These are phyloP conservation scores for Pseudonitzschia delicatissima DNA, from an alignment of 108 stramenopile genomes.

Conservation along the genomic window DNA sequence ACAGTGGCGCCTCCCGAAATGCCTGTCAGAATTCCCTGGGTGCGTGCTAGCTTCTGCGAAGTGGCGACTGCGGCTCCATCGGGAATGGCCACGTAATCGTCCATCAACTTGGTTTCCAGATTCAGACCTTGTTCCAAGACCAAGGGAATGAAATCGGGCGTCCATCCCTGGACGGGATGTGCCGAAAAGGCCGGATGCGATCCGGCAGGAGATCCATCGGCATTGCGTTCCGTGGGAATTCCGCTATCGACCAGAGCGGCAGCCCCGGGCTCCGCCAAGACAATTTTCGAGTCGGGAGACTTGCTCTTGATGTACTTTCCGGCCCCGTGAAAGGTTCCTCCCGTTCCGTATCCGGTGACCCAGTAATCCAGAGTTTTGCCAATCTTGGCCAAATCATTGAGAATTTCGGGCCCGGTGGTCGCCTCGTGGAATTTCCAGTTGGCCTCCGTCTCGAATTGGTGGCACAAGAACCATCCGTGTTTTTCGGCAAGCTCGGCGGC, in stretches of 20 bases:
- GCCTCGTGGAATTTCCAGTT: slow-evolving; percentile 73
- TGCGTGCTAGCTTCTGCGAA: slow-evolving; percentile 58
- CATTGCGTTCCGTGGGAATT: slow-evolving; percentile 72
- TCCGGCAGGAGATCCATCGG: slow-evolving; percentile 18
- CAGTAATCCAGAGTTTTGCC: slow-evolving; percentile 61
- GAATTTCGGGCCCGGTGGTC: slow-evolving; percentile 82
- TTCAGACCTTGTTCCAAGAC: slow-evolving; percentile 53
- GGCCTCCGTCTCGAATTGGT: slow-evolving; percentile 76
- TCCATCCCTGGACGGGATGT: slow-evolving; percentile 60
- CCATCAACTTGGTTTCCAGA: slow-evolving; percentile 26
- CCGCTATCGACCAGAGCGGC: slow-evolving; percentile 46
- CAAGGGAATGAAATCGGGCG: slow-evolving; percentile 79
- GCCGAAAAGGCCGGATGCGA: slow-evolving; percentile 13
- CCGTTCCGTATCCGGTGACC: slow-evolving; percentile 74
- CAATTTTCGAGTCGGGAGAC: slow-evolving; percentile 62
- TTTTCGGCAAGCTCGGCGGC: slow-evolving; percentile 58
- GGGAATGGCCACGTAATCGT: slow-evolving; percentile 49
- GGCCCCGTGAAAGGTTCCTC: slow-evolving; percentile 70
- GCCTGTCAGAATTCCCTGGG: slow-evolving; percentile 76
- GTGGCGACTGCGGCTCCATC: slow-evolving; percentile 53
- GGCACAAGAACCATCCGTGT: slow-evolving; percentile 49
- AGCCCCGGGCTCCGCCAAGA: slow-evolving; percentile 49
- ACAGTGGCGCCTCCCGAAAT: slow-evolving; percentile 69
- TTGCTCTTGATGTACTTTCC: slow-evolving; percentile 62
- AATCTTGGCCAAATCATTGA: slow-evolving; percentile 38